Conservation (phyloP, 805 yeast species). For the Tanozyma kutaoensis region DNA sequence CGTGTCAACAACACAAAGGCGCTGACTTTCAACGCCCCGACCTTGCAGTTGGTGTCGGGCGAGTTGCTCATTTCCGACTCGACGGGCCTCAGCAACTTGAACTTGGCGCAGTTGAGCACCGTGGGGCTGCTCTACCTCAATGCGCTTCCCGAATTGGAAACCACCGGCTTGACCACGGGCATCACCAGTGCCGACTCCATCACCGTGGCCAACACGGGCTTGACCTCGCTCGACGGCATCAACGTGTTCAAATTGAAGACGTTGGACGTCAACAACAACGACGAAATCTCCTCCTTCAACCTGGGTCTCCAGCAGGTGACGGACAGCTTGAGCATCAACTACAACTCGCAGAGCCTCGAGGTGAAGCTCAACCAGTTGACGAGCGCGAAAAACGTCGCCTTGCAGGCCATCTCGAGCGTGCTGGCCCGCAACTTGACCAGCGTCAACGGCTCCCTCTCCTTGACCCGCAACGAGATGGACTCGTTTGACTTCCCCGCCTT, state of each 20-base stretch:
- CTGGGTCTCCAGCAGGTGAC: constrained; percentile 66
- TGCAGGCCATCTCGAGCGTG: constrained; percentile 68
- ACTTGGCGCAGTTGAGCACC: constrained; percentile 66
- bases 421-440: constrained; percentile 53
- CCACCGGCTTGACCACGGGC: constrained; percentile 54
- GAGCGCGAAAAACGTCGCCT: constrained; percentile 81
- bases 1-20: constrained; percentile 38
- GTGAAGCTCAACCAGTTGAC: constrained; percentile 55
- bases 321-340: constrained; percentile 63
- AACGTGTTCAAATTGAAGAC: constrained; percentile 30
- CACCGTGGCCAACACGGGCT: constrained; percentile 60
- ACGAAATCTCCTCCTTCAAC: constrained; percentile 55
- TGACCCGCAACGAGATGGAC: constrained; percentile 59
- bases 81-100: constrained; percentile 53
- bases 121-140: constrained; percentile 72
- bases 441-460: constrained; percentile 74
- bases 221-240: constrained; percentile 57
- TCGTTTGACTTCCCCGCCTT: constrained; percentile 42
- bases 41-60: constrained; percentile 63
- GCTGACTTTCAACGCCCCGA: constrained; percentile 61
- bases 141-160: constrained; percentile 75
- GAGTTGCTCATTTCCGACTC: constrained; percentile 46
- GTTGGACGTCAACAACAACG: constrained; percentile 87
- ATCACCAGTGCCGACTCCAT: constrained; percentile 64
- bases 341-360: constrained; percentile 69